Conservation (phyloP, 2,329 filamentous ascomycete genomes). For the Fusarium burgessii region DNA sequence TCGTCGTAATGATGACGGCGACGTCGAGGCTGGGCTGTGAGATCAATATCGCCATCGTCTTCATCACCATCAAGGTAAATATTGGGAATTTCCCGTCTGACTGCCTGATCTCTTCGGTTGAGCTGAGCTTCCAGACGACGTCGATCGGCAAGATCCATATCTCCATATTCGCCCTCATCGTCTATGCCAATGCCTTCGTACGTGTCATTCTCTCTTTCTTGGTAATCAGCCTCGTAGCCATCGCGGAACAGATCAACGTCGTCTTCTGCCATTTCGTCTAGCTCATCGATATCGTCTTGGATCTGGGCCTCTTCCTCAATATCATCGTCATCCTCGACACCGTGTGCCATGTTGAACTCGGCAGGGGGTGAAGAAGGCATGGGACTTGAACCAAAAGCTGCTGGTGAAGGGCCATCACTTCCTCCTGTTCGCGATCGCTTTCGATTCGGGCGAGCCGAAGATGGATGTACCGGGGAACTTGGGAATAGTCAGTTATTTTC, state of each 20-base stretch:
- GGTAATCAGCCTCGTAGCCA: constrained; percentile 79
- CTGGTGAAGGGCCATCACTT: constrained; percentile 65
- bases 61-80: constrained; percentile 85
- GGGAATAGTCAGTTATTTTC: constrained; percentile 21
- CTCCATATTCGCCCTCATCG: constrained; percentile 80
- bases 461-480: constrained; percentile 88
- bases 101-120: constrained; percentile 78
- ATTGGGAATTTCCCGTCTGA: constrained; percentile 75
- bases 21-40: constrained; percentile 86
- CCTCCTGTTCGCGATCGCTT: constrained; percentile 67
- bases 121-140: constrained; percentile 79
- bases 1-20: constrained; percentile 94
- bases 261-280: constrained; percentile 85
- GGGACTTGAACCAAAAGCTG: constrained; percentile 67
- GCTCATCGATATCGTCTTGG: constrained; percentile 79
- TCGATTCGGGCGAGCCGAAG: constrained; percentile 68
- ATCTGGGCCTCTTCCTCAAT: constrained; percentile 78
- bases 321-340: constrained; percentile 77
- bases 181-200: constrained; percentile 82
- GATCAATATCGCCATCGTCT: constrained; percentile 84
- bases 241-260: constrained; percentile 83
- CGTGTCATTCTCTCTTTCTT: constrained; percentile 71
- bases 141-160: constrained; percentile 74
- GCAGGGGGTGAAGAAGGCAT: constrained; percentile 75
- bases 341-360: constrained; percentile 71